These are phyloP conservation scores for Solanum appendiculatum DNA, from an alignment of 257 asterid genomes.

Conservation along the genomic window DNA sequence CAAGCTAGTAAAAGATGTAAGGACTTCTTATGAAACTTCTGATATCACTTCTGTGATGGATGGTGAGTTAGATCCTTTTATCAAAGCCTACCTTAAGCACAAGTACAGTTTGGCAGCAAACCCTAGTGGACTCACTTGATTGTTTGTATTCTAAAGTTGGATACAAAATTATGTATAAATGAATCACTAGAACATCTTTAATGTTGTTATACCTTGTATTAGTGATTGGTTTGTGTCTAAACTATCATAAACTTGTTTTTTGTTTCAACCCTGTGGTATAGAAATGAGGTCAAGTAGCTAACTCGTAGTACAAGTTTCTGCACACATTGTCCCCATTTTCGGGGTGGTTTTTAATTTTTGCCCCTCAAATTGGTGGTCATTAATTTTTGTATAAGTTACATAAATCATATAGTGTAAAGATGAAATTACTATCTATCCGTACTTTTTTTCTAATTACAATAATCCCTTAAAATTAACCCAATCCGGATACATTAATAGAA, in stretches of 20 bases:
- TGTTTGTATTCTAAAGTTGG: not conserved
- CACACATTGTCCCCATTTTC: no score
- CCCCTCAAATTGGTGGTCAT: no score
- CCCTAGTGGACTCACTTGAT: conserved; percentile 12
- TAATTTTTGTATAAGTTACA: no score
- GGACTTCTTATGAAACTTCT: conserved; percentile 74
- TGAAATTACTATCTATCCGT: no score
- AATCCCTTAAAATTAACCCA: no score
- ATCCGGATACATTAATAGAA: no score
- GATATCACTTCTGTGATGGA: conserved; percentile 88
- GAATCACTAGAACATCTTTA: not conserved
- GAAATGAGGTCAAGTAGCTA: not conserved
- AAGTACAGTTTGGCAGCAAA: conserved; percentile 51
- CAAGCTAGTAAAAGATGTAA: conserved; percentile 85
- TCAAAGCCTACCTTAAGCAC: conserved; percentile 74
- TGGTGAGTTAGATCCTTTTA: conserved; percentile 87
- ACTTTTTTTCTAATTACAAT: no score
- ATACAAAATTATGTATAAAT: not conserved
- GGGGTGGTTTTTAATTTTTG: no score
- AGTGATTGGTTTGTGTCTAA: not conserved
- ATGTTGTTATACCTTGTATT: not conserved
- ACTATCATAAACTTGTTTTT: not conserved
- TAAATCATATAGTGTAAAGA: no score
- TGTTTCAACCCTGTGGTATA: not conserved
- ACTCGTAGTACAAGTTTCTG: not conserved